Percentiles rank a stretch among this genome's conserved stretches.
phyloP scores from a whole-genome alignment of 2,329 filamentous ascomycete genomes.

The Fusarium subtropicale region DNA sequence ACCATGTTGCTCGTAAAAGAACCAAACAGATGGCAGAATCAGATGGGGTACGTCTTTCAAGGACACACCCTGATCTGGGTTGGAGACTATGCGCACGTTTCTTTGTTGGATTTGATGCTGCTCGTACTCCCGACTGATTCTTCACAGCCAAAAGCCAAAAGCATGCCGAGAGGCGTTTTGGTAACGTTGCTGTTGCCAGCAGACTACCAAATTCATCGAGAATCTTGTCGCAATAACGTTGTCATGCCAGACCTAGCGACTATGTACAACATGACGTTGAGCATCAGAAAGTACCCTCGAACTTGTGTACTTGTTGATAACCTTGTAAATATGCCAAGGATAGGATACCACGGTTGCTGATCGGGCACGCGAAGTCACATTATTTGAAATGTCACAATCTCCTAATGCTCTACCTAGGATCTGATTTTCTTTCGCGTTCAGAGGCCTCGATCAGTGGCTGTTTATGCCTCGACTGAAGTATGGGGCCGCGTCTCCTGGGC shows the following conservation, averaged over 20 bases:
- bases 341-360: neutral
- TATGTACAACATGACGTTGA: neutral
- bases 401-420: neutral
- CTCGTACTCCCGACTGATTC: neutral
- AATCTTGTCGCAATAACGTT: neutral
- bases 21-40: conserved; percentile 8
- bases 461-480: neutral
- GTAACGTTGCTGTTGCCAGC: neutral
- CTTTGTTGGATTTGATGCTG: neutral
- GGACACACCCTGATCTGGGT: neutral
- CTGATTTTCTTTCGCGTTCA: neutral
- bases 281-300: neutral
- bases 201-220: neutral
- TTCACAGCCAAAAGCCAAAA: neutral
- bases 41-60: conserved; percentile 4
- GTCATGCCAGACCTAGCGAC: neutral
- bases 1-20: conserved; percentile 6
- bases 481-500: neutral
- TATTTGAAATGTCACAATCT: neutral
- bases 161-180: neutral
- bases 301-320: neutral
- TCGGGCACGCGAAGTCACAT: neutral
- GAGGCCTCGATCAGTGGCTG: neutral
- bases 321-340: neutral
- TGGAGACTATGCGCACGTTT: neutral